These are phyloP conservation scores for Ophioceras dolichostomum DNA, from an alignment of 2,329 filamentous ascomycete species.

Conservation along the genomic window DNA sequence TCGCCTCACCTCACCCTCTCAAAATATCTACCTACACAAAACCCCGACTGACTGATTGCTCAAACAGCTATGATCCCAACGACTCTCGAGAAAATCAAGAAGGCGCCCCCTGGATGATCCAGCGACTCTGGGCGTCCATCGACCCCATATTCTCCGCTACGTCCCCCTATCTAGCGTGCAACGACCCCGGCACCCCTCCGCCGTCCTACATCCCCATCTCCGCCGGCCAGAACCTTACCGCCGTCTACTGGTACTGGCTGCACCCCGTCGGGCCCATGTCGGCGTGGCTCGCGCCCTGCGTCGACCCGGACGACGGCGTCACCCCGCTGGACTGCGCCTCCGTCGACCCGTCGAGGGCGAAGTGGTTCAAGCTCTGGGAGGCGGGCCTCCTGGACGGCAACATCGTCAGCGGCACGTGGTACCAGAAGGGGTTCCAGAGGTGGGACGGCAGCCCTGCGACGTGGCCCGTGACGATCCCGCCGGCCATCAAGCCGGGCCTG, in stretches of 20 bases:
- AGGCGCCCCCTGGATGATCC: conserved; percentile 23
- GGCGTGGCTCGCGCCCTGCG: conserved; percentile 22
- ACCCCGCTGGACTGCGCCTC: conserved; percentile 7
- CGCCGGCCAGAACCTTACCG: conserved; percentile 22
- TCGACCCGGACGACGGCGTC: conserved; percentile 13
- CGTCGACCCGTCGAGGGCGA: conserved; percentile 6
- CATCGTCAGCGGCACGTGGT: conserved; percentile 22
- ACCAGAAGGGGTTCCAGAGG: conserved; percentile 23
- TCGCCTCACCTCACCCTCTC: not conserved
- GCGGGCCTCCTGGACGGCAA: conserved; percentile 19
- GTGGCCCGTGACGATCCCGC: conserved; percentile 34
- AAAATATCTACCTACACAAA: not conserved
- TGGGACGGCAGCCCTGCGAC: conserved; percentile 23
- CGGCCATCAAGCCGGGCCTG: conserved; percentile 28
- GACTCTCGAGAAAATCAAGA: conserved; percentile 16
- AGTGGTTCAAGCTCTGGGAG: conserved; percentile 31
- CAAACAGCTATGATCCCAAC: conserved; percentile 20
- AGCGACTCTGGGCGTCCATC: conserved; percentile 23
- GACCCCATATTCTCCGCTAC: conserved; percentile 22
- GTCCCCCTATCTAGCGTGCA: conserved; percentile 21
- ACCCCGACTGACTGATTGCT: not conserved
- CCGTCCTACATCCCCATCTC: conserved; percentile 22
- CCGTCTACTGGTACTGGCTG: conserved; percentile 28
- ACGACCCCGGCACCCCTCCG: conserved; percentile 20
- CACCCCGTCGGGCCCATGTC: conserved; percentile 27